Conservation (phyloP, 345 rosid species). For the Linum usitatissimum region DNA sequence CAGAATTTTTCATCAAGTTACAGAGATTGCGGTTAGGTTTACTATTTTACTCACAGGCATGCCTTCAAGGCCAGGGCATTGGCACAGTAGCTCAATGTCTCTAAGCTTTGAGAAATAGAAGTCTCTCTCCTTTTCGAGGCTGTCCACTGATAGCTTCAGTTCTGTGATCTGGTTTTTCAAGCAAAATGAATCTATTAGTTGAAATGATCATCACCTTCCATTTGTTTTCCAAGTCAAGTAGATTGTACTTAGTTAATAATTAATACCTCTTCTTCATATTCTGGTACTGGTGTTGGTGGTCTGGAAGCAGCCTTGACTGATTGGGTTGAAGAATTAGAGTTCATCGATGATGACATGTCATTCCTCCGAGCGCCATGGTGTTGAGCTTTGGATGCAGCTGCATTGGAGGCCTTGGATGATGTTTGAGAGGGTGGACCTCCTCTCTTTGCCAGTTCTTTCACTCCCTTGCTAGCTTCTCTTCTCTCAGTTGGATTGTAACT, state of each 20-base stretch:
- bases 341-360: conserved; percentile 39
- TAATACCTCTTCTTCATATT: conserved; percentile 73
- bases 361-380: conserved; percentile 51
- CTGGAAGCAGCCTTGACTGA: conserved; percentile 38
- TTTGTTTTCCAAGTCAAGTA: neutral
- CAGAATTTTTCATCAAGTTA: neutral
- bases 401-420: conserved; percentile 42
- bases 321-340: conserved; percentile 33
- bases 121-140: conserved; percentile 95
- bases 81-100: conserved; percentile 86
- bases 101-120: conserved; percentile 82
- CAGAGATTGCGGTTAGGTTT: neutral
- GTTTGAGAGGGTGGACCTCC: conserved; percentile 39
- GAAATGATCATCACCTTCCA: neutral
- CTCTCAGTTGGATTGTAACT: conserved; percentile 89
- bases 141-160: conserved; percentile 83
- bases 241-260: neutral
- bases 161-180: conserved; percentile 61
- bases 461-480: conserved; percentile 86
- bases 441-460: conserved; percentile 74
- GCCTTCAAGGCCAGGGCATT: conserved; percentile 50
- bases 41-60: conserved; percentile 34
- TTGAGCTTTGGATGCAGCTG: conserved; percentile 47
- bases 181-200: conserved; percentile 8
- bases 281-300: conserved; percentile 39